Percentiles rank a stretch among this genome's conserved stretches.
phyloP scores from a whole-genome alignment of 371 early-diverging fungal species.

The Choanephora cucurbitarum region DNA sequence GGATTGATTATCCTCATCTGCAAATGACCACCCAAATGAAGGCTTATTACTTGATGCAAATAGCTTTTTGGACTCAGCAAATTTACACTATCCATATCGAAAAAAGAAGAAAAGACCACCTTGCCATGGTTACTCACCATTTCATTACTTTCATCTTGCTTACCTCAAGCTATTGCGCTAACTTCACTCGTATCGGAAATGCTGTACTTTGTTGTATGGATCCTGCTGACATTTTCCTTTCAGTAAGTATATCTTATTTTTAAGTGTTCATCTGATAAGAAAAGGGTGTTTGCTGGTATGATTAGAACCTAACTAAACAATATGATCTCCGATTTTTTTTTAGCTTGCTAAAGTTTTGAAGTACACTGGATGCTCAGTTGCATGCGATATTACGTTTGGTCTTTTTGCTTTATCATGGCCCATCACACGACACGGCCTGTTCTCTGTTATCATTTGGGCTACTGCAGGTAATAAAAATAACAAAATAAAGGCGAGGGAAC shows the following conservation, averaged over 20 bases:
- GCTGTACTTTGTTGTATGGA: conserved; percentile 83
- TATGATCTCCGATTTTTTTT: conserved; percentile 7
- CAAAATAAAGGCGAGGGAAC: neutral
- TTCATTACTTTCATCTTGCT: conserved; percentile 74
- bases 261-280: too few relatives aligned
- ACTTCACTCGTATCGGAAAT: conserved; percentile 82
- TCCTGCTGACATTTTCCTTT: conserved; percentile 77
- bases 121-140: conserved; percentile 82
- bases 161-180: conserved; percentile 66
- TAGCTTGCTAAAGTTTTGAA: conserved; percentile 75
- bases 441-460: conserved; percentile 58
- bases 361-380: conserved; percentile 60
- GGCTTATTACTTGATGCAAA: conserved; percentile 76
- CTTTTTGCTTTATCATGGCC: conserved; percentile 81
- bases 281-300: too few relatives aligned
- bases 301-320: neutral
- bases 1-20: conserved; percentile 73
- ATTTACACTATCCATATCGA: conserved; percentile 73
- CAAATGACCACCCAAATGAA: conserved; percentile 59
- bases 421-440: conserved; percentile 72
- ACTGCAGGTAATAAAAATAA: conserved; percentile 34
- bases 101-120: conserved; percentile 78
- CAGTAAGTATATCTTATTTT: conserved; percentile 37
- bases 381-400: conserved; percentile 75
- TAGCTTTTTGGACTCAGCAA: conserved; percentile 84